Evolutionary conservation across 192 early-diverging fungal species (phyloP).

Genomic region (Irineochytrium annulatum): DNA sequence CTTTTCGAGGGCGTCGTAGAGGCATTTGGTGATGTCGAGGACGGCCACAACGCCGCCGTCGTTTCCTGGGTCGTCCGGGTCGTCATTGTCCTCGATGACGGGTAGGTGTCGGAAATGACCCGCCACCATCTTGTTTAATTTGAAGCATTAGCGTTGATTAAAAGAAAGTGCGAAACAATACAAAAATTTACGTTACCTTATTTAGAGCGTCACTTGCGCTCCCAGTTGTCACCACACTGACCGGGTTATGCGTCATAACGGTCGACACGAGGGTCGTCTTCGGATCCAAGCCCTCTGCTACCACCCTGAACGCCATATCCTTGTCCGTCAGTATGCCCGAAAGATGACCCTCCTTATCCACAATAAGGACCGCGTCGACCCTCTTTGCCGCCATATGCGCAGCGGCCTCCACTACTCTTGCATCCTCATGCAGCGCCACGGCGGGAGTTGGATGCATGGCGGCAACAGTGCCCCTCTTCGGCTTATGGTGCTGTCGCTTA

Average conservation of each 20-base stretch:
- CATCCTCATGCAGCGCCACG: conserved; percentile 13
- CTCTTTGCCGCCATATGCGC: conserved; percentile 91
- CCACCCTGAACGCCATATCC: conserved; percentile 92
- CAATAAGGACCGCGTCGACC: conserved; percentile 88
- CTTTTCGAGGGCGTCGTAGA: conserved; percentile 52
- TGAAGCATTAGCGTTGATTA: too few relatives aligned
- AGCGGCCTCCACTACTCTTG: conserved; percentile 31
- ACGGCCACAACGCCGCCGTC: conserved; percentile 44
- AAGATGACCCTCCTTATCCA: conserved; percentile 83
- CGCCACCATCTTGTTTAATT: conserved; percentile 42
- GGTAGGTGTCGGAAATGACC: conserved; percentile 49
- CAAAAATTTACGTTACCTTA: conserved; percentile 11
- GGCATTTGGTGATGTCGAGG: conserved; percentile 54
- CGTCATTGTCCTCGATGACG: conserved; percentile 35
- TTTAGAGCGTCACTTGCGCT: conserved; percentile 40
- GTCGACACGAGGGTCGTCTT: conserved; percentile 57
- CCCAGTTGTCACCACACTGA: conserved; percentile 67
- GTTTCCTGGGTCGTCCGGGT: conserved; percentile 18
- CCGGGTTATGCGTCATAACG: conserved; percentile 90
- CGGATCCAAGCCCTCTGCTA: conserved; percentile 60
- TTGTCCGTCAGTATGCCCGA: conserved; percentile 96
- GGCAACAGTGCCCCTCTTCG: conserved; percentile 17
- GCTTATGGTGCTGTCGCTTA: background rate
- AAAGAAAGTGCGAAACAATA: background rate
- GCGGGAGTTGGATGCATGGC: conserved; percentile 22